Evolutionary conservation across 1,284 basidiomycete species (phyloP), one percentile per base, ranked within the genome.

Genomic region (Leccinum pachyderme): DNA sequence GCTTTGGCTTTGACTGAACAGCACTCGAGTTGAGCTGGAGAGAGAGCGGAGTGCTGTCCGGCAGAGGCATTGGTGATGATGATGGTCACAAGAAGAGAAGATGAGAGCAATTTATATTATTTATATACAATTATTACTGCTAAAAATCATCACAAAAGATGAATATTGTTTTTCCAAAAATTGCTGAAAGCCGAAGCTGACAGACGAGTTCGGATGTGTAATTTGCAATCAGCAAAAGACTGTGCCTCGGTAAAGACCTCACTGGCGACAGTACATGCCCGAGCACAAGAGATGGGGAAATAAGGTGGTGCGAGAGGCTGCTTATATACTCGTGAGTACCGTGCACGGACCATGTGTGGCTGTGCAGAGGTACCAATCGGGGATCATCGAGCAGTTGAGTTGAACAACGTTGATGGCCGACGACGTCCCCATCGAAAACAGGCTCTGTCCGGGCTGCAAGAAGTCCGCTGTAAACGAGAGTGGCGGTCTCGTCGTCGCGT

Each of bases 141-240:
- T 29, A 29, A 7, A 6, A 28, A 11, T 46, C 44, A 46, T 47
- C 46, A 15, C 46, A 22, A 11, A 35, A 13, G 82, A 86, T 86
- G 85, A 77, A 81, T 77, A 89, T 3, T 84, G 82, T 88, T 88
- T 85, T 89, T 87, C 79, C 85, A 88, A 88, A 88, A 87, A 89
- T 88, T 88, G 83, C 85, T 84, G 79, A 74, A 78, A 80, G 82
- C 83, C 83, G 75, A 84, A 86, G 83, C 82, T 77, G 69, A 79
- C 79, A 84, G 84, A 88, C 84, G 84, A 68, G 82, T 87, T 86
- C 83, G 85, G 86, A 88, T 87, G 84, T 86, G 78, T 88, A 91
- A 89, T 91, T 91, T 91, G 88, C 88, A 91, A 91, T 87, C 85
- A 91, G 88, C 88, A 90, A 91, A 89, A 87, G 82, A 89, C 87